phyloP scores from a whole-genome alignment of 2,329 filamentous ascomycete genomes.

The Teratosphaeria gauchensis region DNA sequence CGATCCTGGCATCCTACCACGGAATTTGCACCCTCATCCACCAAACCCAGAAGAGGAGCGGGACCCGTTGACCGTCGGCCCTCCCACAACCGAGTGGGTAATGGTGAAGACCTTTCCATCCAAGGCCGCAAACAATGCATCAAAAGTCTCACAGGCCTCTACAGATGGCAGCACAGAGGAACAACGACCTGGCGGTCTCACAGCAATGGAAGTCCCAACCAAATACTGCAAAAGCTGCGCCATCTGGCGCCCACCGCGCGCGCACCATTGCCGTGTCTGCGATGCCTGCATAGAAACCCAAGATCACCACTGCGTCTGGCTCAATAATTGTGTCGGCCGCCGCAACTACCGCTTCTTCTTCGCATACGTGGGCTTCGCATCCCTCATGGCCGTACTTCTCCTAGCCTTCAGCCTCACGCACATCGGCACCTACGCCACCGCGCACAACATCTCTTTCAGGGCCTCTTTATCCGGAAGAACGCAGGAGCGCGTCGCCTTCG shows the following conservation, averaged over 20 bases:
- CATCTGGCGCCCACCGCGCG: constrained; percentile 91
- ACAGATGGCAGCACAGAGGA: constrained; percentile 1
- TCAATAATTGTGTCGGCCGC: constrained; percentile 95
- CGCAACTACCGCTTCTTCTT: constrained; percentile 99
- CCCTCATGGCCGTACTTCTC: constrained; percentile 66
- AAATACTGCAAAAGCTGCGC: constrained; percentile 98
- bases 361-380: constrained; percentile 72
- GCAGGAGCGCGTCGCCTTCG: constrained; percentile 45
- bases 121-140: neutral
- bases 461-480: constrained; percentile 41
- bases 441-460: constrained; percentile 57
- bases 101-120: constrained; percentile 48
- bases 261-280: constrained; percentile 92
- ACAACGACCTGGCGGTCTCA: neutral
- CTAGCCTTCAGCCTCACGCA: constrained; percentile 72
- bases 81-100: constrained; percentile 86
- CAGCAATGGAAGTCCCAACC: constrained; percentile 90
- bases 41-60: constrained; percentile 57
- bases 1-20: constrained; percentile 86
- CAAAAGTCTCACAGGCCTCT: neutral
- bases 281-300: constrained; percentile 97
- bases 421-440: constrained; percentile 60
- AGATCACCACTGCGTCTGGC: constrained; percentile 97
- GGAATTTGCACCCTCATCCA: constrained; percentile 86
- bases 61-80: constrained; percentile 71